Evolutionary conservation across 345 rosid species (phyloP).

Genomic region (Litchi chinensis): DNA sequence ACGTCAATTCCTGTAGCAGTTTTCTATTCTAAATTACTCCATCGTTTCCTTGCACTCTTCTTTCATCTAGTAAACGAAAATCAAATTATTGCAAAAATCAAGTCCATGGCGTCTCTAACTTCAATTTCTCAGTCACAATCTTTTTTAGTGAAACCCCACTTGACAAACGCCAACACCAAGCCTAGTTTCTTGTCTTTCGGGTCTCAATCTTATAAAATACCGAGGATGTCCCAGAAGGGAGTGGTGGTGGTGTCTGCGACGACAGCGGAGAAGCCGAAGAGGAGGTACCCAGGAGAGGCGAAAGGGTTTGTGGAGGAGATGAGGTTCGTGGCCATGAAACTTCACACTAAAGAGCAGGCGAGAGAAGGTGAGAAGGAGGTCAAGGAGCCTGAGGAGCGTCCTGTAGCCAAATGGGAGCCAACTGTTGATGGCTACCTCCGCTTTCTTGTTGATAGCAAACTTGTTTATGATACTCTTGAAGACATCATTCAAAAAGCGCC

Average conservation of each 20-base stretch:
- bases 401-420: slow-evolving; percentile 77
- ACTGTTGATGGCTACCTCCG: slow-evolving; percentile 77
- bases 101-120: slow-evolving; percentile 63
- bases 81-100: background rate
- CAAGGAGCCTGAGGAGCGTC: slow-evolving; percentile 65
- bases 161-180: slow-evolving; percentile 20
- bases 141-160: slow-evolving; percentile 42
- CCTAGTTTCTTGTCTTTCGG: slow-evolving; percentile 27
- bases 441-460: slow-evolving; percentile 87
- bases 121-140: slow-evolving; percentile 51
- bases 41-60: slow-evolving; percentile 34
- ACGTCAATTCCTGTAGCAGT: background rate
- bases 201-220: slow-evolving; percentile 9
- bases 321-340: slow-evolving; percentile 96
- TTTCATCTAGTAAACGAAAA: background rate
- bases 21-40: background rate
- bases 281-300: slow-evolving; percentile 82
- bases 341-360: slow-evolving; percentile 86
- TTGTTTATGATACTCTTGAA: slow-evolving; percentile 93
- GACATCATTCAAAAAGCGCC: slow-evolving; percentile 58
- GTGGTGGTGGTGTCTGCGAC: slow-evolving; percentile 47
- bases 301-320: slow-evolving; percentile 99
- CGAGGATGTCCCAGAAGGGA: slow-evolving; percentile 43
- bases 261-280: slow-evolving; percentile 69
- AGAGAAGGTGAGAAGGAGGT: slow-evolving; percentile 87